Evolutionary conservation across 169 alveolate species (phyloP).

Genomic region (Plasmodium fragile): DNA sequence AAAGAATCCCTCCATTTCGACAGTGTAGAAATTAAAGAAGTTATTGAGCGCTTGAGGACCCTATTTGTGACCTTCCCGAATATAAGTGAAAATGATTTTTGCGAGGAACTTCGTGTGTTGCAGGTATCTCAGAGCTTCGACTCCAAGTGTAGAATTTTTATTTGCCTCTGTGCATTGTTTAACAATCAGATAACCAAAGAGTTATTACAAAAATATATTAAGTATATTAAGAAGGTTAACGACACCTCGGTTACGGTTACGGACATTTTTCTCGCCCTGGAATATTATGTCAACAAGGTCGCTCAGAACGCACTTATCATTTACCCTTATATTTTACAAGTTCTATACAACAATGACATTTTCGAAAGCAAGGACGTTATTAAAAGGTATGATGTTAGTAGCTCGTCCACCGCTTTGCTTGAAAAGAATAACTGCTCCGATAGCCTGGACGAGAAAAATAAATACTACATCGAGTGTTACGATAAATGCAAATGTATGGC

Average conservation of each 20-base stretch:
- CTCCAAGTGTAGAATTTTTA: conserved; percentile 84
- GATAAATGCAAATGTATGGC: conserved; percentile 84
- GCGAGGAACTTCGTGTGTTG: conserved; percentile 91
- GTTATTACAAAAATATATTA: conserved; percentile 81
- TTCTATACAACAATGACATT: conserved; percentile 86
- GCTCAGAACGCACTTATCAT: conserved; percentile 81
- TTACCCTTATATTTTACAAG: conserved; percentile 88
- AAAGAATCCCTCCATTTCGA: conserved; percentile 82
- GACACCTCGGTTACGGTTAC: conserved; percentile 84
- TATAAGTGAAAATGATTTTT: conserved; percentile 84
- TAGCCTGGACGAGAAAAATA: conserved; percentile 65
- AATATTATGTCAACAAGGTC: conserved; percentile 83
- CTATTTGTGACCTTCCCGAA: conserved; percentile 78
- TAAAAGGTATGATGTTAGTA: conserved; percentile 77
- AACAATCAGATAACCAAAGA: conserved; percentile 76
- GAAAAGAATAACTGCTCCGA: conserved; percentile 40
- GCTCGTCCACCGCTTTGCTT: not conserved
- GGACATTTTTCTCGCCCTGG: conserved; percentile 87
- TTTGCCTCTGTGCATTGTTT: conserved; percentile 85
- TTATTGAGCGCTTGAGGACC: conserved; percentile 85
- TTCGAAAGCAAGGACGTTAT: conserved; percentile 86
- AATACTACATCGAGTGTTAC: conserved; percentile 76
- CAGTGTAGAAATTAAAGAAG: conserved; percentile 88
- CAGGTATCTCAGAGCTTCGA: conserved; percentile 94
- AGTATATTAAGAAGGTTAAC: conserved; percentile 79